These are phyloP conservation scores for Ophioceras dolichostomum DNA, from an alignment of 2,329 filamentous ascomycete genomes.

Conservation along the genomic window DNA sequence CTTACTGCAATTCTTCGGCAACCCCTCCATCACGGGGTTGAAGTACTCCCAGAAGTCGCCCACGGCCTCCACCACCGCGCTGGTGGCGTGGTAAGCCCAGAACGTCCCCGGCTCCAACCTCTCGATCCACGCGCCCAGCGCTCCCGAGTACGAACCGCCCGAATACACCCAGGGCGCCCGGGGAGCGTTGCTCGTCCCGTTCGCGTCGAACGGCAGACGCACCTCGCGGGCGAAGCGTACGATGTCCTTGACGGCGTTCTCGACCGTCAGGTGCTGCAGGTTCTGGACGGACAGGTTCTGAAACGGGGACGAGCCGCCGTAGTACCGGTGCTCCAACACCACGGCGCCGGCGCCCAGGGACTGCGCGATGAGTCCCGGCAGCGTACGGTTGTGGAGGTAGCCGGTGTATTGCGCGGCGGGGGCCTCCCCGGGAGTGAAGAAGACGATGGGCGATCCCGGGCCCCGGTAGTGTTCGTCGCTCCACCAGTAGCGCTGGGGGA, in stretches of 20 bases:
- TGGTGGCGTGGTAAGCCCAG: conserved; percentile 45
- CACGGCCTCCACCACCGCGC: conserved; percentile 40
- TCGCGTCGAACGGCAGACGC: conserved; percentile 28
- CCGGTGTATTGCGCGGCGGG: conserved; percentile 6
- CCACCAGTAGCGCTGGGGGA: conserved; percentile 28
- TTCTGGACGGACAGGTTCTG: conserved; percentile 19
- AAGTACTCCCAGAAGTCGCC: conserved; percentile 44
- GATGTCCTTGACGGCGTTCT: conserved; percentile 26
- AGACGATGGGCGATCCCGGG: conserved; percentile 24
- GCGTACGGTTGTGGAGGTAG: conserved; percentile 7
- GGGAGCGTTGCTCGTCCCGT: conserved; percentile 27
- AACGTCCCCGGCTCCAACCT: conserved; percentile 39
- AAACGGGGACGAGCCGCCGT: conserved; percentile 25
- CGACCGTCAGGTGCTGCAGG: conserved; percentile 24
- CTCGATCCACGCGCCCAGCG: conserved; percentile 39
- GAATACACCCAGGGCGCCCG: conserved; percentile 41
- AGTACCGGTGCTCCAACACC: conserved; percentile 30
- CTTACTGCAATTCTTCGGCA: conserved; percentile 41
- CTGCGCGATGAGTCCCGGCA: conserved; percentile 26
- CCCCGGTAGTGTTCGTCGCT: conserved; percentile 25
- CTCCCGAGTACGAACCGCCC: conserved; percentile 44
- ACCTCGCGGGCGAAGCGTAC: conserved; percentile 30
- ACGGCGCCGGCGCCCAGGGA: conserved; percentile 24
- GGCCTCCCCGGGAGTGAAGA: conserved; percentile 25
- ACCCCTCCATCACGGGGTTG: conserved; percentile 36